phyloP scores from a whole-genome alignment of 176 grass and related monocot species.

The Hyparrhenia diplandra region DNA sequence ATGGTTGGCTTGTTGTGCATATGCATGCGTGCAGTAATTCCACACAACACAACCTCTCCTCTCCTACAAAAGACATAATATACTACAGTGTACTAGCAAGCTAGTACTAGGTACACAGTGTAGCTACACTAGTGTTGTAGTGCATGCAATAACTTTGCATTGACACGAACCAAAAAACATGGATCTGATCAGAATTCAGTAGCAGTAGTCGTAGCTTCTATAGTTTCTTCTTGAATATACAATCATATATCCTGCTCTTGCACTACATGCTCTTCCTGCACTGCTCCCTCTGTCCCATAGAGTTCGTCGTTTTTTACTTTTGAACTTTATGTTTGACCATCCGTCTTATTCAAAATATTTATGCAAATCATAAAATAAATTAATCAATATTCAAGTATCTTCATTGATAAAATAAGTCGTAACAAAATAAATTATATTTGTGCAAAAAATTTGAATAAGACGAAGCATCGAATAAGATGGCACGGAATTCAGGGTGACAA shows the following conservation, averaged over 20 bases:
- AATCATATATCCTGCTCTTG: not conserved
- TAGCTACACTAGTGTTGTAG: not conserved
- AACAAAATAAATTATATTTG: no score
- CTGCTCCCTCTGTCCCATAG: no score
- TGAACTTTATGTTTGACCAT: no score
- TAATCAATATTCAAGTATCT: no score
- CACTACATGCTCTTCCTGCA: not conserved
- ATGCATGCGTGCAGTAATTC: conserved; percentile 33
- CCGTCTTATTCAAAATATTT: no score
- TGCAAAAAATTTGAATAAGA: no score
- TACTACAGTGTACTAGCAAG: not conserved
- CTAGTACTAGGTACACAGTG: not conserved
- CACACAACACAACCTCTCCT: not conserved
- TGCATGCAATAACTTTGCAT: conserved; percentile 40
- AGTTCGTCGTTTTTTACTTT: no score
- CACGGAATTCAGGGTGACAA: no score
- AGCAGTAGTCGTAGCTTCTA: not conserved
- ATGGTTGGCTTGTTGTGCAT: no score
- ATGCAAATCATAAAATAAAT: no score
- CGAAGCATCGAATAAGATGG: no score
- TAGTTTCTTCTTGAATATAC: not conserved
- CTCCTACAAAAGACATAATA: not conserved
- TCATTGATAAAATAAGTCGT: no score
- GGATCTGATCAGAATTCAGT: not conserved
- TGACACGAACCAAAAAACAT: conserved; percentile 19